phyloP scores from a whole-genome alignment of 345 rosid species.

The Trapa bicornis region DNA sequence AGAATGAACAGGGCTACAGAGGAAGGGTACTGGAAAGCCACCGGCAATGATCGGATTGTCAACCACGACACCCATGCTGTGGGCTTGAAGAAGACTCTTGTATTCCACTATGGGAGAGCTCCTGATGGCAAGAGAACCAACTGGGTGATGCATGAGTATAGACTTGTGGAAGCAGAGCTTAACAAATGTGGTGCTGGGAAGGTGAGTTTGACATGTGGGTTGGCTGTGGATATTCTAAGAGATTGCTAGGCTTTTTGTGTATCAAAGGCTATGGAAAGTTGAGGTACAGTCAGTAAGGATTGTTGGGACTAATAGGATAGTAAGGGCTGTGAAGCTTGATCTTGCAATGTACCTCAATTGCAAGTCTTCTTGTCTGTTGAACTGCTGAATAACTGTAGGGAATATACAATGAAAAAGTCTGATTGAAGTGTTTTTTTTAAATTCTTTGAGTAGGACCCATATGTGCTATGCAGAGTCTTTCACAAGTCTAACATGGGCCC shows the following conservation, averaged over 20 bases:
- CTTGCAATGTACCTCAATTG: background rate
- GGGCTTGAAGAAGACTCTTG: constrained; percentile 60
- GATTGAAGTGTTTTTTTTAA: background rate
- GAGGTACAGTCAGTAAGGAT: too few relatives aligned
- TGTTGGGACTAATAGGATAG: too few relatives aligned
- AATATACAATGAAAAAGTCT: background rate
- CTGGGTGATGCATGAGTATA: constrained; percentile 84
- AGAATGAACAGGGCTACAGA: constrained; percentile 50
- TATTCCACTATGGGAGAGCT: constrained; percentile 51
- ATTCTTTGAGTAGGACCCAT: constrained; percentile 34
- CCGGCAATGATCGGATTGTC: constrained; percentile 48
- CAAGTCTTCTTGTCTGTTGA: background rate
- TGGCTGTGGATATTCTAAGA: background rate
- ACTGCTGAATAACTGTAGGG: background rate
- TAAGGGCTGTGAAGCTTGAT: too few relatives aligned
- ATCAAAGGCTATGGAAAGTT: too few relatives aligned
- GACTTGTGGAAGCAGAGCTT: constrained; percentile 41
- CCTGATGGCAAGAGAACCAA: constrained; percentile 52
- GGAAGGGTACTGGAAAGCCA: constrained; percentile 62
- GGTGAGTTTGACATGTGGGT: constrained; percentile 16
- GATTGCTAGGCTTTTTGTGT: background rate
- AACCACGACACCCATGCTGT: constrained; percentile 20
- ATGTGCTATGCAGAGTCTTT: constrained; percentile 82
- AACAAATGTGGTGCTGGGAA: constrained; percentile 28
- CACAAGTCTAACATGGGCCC: constrained; percentile 89